phyloP scores from a whole-genome alignment of 2,329 filamentous ascomycete genomes.

The Cercospora zeina region DNA sequence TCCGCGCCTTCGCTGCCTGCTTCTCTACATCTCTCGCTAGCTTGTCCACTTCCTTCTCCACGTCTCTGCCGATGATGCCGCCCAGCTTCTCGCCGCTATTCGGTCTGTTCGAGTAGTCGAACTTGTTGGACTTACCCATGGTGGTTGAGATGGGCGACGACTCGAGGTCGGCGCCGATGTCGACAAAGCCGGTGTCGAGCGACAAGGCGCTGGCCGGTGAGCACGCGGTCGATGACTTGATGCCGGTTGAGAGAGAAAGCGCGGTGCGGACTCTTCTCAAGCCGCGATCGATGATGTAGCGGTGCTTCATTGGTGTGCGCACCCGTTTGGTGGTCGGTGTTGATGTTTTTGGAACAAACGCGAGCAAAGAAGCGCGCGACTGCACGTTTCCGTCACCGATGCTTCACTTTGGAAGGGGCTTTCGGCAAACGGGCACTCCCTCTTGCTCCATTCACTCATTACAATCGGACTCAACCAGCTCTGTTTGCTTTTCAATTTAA shows the following conservation, averaged over 20 bases:
- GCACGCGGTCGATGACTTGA: constrained; percentile 12
- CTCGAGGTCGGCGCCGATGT: constrained; percentile 1
- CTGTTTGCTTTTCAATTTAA: neutral
- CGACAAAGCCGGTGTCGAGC: constrained; percentile 2
- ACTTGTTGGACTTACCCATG: constrained; percentile 42
- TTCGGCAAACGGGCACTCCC: neutral
- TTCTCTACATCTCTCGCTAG: constrained; percentile 36
- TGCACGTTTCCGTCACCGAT: constrained; percentile 5
- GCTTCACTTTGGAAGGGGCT: constrained; percentile 4
- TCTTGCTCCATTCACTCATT: neutral
- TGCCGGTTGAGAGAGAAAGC: constrained; percentile 10
- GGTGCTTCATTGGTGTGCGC: neutral
- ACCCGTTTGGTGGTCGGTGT: constrained; percentile 1
- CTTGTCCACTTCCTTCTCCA: constrained; percentile 43
- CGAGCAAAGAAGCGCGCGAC: neutral
- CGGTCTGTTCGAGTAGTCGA: constrained; percentile 47
- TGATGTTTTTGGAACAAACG: constrained; percentile 11
- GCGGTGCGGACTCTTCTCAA: constrained; percentile 19
- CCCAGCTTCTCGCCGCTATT: constrained; percentile 51
- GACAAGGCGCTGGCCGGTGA: constrained; percentile 8
- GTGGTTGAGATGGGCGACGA: constrained; percentile 3
- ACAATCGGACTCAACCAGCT: neutral
- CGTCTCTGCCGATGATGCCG: constrained; percentile 48
- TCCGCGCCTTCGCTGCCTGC: constrained; percentile 32
- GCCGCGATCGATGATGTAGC: constrained; percentile 17